phyloP scores from a whole-genome alignment of 1,139 yeast genomes.

The Candida freyschussii region DNA sequence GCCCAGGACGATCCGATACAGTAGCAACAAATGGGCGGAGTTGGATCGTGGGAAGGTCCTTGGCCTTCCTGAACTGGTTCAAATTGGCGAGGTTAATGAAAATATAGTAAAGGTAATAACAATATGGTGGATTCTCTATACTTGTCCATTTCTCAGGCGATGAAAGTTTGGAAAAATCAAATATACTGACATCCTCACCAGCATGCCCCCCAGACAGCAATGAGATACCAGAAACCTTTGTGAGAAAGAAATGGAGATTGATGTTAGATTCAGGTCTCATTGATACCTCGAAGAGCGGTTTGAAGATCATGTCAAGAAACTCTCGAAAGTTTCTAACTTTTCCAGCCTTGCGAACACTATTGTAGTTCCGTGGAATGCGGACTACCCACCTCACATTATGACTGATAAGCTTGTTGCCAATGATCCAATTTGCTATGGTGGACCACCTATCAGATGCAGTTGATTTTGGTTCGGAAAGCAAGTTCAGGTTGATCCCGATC shows the following conservation, averaged over 20 bases:
- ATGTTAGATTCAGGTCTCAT: slow-evolving; percentile 18
- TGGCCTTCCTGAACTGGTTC: slow-evolving; percentile 18
- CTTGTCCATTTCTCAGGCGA: slow-evolving; percentile 19
- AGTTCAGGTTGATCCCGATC: slow-evolving; percentile 21
- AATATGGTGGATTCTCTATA: slow-evolving; percentile 23
- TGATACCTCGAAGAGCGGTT: slow-evolving; percentile 23
- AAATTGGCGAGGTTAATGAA: slow-evolving; percentile 19
- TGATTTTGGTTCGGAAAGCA: slow-evolving; percentile 7
- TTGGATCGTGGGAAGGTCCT: slow-evolving; percentile 15
- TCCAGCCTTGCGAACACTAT: slow-evolving; percentile 7
- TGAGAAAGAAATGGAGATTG: slow-evolving; percentile 21
- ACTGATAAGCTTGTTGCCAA: slow-evolving; percentile 22
- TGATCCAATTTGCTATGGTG: slow-evolving; percentile 20
- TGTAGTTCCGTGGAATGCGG: slow-evolving; percentile 23
- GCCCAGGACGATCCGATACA: slow-evolving; percentile 17
- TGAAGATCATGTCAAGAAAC: slow-evolving; percentile 19
- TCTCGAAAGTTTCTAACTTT: slow-evolving; percentile 17
- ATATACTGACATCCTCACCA: slow-evolving; percentile 15
- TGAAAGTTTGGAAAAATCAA: slow-evolving; percentile 13
- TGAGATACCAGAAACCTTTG: slow-evolving; percentile 22
- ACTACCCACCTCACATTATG: slow-evolving; percentile 25
- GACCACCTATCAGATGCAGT: slow-evolving; percentile 15
- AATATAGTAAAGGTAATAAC: slow-evolving; percentile 24
- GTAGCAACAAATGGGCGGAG: slow-evolving; percentile 24
- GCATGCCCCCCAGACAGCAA: slow-evolving; percentile 16